Percentiles rank a stretch among this genome's conserved stretches.
phyloP scores from a whole-genome alignment of 805 yeast species.

The Candida cerambycidarum region DNA sequence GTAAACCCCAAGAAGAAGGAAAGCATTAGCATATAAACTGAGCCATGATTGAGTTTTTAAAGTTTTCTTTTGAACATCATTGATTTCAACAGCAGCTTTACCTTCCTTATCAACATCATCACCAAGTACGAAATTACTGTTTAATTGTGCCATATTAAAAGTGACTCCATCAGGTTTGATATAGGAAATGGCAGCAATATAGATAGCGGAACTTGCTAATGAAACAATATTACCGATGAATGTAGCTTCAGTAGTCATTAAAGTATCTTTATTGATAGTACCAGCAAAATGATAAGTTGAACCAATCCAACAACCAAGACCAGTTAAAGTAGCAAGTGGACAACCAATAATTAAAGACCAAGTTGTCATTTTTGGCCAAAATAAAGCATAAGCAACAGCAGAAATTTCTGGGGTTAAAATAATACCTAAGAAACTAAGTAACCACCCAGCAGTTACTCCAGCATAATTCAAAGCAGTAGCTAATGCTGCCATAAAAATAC shows the following conservation, averaged over 20 bases:
- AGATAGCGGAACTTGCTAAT: constrained; percentile 34
- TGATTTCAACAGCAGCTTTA: constrained; percentile 8
- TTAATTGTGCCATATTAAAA: constrained; percentile 10
- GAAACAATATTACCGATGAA: constrained; percentile 42
- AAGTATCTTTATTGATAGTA: constrained; percentile 30
- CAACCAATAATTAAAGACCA: constrained; percentile 40
- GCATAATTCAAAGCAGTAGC: constrained; percentile 17
- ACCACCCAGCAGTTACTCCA: constrained; percentile 34
- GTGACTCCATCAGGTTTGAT: constrained; percentile 12
- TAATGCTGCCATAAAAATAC: constrained; percentile 20
- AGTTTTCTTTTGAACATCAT: background rate
- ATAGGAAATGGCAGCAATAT: constrained; percentile 8
- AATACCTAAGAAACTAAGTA: constrained; percentile 33
- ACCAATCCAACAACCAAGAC: constrained; percentile 38
- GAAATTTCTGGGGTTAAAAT: constrained; percentile 27
- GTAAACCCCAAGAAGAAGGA: constrained; percentile 11
- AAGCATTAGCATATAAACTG: constrained; percentile 7
- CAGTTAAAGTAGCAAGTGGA: constrained; percentile 34
- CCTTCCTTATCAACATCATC: constrained; percentile 15
- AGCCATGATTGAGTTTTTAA: constrained; percentile 10
- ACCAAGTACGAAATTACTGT: constrained; percentile 9
- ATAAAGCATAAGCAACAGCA: constrained; percentile 23
- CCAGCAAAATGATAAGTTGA: constrained; percentile 36
- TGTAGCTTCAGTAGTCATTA: constrained; percentile 40
- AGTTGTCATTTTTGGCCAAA: constrained; percentile 33